phyloP scores from a whole-genome alignment of 179 eudicot species.

The Beta lomatogona region DNA sequence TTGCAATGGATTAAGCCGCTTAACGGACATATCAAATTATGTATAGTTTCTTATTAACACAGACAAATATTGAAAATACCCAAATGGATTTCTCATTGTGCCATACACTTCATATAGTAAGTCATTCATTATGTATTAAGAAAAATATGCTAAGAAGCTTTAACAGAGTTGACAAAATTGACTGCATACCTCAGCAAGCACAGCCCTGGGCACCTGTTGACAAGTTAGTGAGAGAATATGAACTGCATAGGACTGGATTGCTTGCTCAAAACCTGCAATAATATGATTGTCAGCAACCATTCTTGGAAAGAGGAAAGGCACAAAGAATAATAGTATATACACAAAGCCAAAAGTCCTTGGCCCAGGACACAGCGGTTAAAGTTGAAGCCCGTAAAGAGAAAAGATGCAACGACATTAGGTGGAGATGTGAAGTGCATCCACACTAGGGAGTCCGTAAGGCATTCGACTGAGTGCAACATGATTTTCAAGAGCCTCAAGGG shows the following conservation, averaged over 20 bases:
- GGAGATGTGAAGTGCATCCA: background rate
- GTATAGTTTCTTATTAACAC: background rate
- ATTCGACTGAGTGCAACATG: no score
- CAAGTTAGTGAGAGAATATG: conserved; percentile 87
- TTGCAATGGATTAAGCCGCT: background rate
- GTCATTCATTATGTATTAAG: background rate
- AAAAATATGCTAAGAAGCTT: background rate
- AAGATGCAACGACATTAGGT: no score
- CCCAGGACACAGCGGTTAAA: background rate
- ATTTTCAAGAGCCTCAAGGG: background rate
- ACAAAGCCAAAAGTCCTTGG: background rate
- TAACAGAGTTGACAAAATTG: background rate
- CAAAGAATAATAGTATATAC: background rate
- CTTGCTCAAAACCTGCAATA: conserved; percentile 88
- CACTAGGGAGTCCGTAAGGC: background rate
- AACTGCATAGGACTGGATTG: conserved; percentile 81
- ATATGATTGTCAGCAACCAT: conserved; percentile 16
- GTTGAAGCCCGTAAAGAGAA: background rate
- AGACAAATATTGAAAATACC: background rate
- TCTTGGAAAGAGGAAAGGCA: background rate
- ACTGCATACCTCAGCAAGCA: conserved; percentile 83
- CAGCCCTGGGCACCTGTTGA: conserved; percentile 74
- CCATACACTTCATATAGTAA: background rate
- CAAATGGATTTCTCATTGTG: background rate
- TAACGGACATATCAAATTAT: background rate